These are phyloP conservation scores for Stephanodiscus triporus DNA, from an alignment of 108 stramenopile species.

Conservation along the genomic window DNA sequence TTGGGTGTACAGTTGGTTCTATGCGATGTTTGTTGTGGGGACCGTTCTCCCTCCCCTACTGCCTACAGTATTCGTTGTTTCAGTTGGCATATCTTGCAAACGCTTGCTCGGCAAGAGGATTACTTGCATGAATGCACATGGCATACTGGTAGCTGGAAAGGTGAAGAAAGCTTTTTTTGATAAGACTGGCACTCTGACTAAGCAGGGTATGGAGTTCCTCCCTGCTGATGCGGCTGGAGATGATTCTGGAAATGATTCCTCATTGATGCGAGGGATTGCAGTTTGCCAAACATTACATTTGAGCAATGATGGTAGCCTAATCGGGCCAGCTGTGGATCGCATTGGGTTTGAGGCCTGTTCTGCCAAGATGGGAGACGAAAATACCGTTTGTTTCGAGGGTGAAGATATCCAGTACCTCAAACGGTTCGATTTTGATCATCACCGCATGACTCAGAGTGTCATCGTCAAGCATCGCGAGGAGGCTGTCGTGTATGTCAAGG, in stretches of 20 bases:
- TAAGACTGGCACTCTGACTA: constrained; percentile 82
- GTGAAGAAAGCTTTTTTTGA: constrained; percentile 81
- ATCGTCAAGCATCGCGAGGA: constrained; percentile 48
- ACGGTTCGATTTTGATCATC: constrained; percentile 68
- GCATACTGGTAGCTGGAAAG: constrained; percentile 83
- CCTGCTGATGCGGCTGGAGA: neutral
- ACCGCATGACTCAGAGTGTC: constrained; percentile 69
- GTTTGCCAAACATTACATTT: constrained; percentile 56
- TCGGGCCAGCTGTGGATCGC: constrained; percentile 67
- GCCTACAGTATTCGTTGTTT: constrained; percentile 73
- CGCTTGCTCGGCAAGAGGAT: constrained; percentile 62
- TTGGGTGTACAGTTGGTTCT: constrained; percentile 60
- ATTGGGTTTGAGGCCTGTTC: constrained; percentile 49
- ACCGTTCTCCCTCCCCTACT: constrained; percentile 58
- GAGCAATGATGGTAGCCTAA: constrained; percentile 36
- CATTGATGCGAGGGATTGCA: constrained; percentile 54
- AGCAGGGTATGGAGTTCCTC: constrained; percentile 63
- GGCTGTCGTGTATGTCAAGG: constrained; percentile 50
- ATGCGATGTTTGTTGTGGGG: constrained; percentile 55
- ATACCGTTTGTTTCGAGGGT: constrained; percentile 33
- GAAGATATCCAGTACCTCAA: constrained; percentile 48
- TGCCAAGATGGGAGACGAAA: constrained; percentile 26
- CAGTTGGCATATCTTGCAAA: constrained; percentile 55
- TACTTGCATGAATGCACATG: constrained; percentile 67
- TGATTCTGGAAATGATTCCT: neutral